Conservation (phyloP, 192 early-diverging fungal species). For the Backusella tuberculispora region DNA sequence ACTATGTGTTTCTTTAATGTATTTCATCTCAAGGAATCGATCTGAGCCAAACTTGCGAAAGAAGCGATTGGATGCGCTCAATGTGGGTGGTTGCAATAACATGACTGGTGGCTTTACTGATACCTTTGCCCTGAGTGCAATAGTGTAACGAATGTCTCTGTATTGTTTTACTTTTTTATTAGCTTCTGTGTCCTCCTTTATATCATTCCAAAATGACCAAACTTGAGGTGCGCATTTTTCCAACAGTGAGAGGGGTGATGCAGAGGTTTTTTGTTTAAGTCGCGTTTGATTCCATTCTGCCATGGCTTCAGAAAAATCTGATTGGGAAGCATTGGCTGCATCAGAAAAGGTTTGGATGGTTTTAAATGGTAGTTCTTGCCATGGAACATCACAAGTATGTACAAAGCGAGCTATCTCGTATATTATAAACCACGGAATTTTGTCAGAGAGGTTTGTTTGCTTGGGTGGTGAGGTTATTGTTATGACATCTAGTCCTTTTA, state of each 20-base stretch:
- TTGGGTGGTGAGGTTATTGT: neutral
- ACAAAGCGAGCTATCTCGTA: conserved; percentile 28
- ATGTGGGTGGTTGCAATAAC: conserved; percentile 22
- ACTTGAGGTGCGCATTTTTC: conserved; percentile 17
- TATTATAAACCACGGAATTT: conserved; percentile 6
- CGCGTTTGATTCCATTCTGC: conserved; percentile 16
- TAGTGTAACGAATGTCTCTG: neutral
- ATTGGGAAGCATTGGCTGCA: neutral
- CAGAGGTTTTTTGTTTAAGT: neutral
- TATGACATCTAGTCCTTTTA: neutral
- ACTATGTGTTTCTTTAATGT: neutral
- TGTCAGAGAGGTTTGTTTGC: neutral
- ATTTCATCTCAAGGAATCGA: conserved; percentile 34
- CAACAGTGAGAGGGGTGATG: conserved; percentile 2
- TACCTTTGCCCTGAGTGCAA: neutral
- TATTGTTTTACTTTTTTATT: neutral
- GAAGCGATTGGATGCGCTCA: conserved; percentile 32
- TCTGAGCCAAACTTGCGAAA: conserved; percentile 37
- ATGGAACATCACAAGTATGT: neutral
- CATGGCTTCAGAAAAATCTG: conserved; percentile 11
- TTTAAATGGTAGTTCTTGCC: conserved; percentile 1
- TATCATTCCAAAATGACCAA: neutral
- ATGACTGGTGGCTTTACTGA: conserved; percentile 9
- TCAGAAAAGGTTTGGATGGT: neutral
- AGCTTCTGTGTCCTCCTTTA: neutral